Evolutionary conservation across 2,329 filamentous ascomycete species (phyloP), one percentile per base, ranked within the genome.

Genomic region (Sporothrix phasma): DNA sequence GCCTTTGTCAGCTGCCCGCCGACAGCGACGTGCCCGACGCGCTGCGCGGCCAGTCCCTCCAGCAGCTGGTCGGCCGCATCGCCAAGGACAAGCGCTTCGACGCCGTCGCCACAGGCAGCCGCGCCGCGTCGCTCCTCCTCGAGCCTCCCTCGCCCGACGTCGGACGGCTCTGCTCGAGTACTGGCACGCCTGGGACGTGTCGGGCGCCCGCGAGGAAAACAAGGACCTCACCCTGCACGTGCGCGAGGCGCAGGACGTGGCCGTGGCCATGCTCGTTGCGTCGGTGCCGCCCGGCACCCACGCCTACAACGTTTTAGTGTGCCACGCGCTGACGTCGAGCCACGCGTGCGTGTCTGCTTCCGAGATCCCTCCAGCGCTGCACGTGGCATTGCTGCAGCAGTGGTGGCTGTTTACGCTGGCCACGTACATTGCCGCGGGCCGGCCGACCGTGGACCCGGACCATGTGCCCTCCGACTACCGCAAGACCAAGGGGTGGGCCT

Each of bases 301-400:
- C 62, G 78, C 84, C 34, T 95, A 92, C 75, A 90, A 94, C 75
- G 93, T 95, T 76, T 17, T 91, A 76, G 75, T 92, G 47, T 86
- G 89, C 4, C 91, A 96, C 72, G 74, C 94, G 7, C 80, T 99
- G 37, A 95, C 90, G 0, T 88, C 89, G 22, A 92, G 88, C 66
- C 92, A 99, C 73, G 93, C 0, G 84, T 96, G 13, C 84, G 94
- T n/a, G 84, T 96, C 76, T 99, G 5, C 78, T 99, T 90, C 94
- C 0, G 75, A 90, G 41, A 77, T 97, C 11, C 91, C 92, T 0
- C 75, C 81, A 15, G 84, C 85, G 70, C 88, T 87, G 70, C 93
- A 96, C 69, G 74, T 91, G 53, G 78, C 78, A 24, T 77, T 99
- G 4, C 80, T 97, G 8, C 81, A 89, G 45, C 87, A 96, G 73